A percentile compares a stretch with the other conserved stretches of the same genome.
Conservation (phyloP, 2,329 filamentous ascomycete species). For the Neonectria sp. region DNA sequence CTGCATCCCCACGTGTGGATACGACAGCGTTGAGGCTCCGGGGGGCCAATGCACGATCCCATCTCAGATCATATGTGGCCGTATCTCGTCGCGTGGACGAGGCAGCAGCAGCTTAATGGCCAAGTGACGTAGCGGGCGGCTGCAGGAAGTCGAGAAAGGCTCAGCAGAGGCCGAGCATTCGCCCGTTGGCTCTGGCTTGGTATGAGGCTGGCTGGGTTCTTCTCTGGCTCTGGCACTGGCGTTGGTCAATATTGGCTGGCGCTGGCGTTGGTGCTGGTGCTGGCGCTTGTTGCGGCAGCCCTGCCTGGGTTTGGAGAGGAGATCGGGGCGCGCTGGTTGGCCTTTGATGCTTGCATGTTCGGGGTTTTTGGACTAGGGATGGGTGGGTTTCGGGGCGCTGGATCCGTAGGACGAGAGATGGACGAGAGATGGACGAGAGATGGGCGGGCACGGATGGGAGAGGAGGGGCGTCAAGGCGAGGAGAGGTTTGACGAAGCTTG, state of each 20-base stretch:
- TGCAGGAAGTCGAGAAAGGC: constrained; percentile 21
- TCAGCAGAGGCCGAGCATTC: constrained; percentile 17
- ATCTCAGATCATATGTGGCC: constrained; percentile 23
- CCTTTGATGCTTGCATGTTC: neutral
- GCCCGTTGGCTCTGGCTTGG: constrained; percentile 1
- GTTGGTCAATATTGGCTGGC: constrained; percentile 10
- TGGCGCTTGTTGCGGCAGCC: constrained; percentile 29
- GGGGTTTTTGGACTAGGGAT: neutral
- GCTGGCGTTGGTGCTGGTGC: constrained; percentile 15
- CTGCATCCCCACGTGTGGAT: constrained; percentile 28
- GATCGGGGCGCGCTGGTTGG: constrained; percentile 21
- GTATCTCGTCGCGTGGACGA: constrained; percentile 8
- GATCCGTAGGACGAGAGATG: neutral
- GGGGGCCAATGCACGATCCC: constrained; percentile 18
- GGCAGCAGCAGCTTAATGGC: constrained; percentile 9
- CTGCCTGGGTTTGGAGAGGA: constrained; percentile 6
- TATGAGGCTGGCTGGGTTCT: constrained; percentile 27
- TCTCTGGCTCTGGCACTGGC: constrained; percentile 3
- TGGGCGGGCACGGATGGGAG: neutral
- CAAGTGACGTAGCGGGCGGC: constrained; percentile 26
- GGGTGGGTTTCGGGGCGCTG: neutral
- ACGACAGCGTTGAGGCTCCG: constrained; percentile 32
- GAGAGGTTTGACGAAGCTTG: constrained; percentile 1
- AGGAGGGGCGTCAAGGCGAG: neutral
- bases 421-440: neutral